Percentiles rank a stretch among this genome's conserved stretches.
Conservation (phyloP, 164 flowering plant species). For the Magnolia officinalis region DNA sequence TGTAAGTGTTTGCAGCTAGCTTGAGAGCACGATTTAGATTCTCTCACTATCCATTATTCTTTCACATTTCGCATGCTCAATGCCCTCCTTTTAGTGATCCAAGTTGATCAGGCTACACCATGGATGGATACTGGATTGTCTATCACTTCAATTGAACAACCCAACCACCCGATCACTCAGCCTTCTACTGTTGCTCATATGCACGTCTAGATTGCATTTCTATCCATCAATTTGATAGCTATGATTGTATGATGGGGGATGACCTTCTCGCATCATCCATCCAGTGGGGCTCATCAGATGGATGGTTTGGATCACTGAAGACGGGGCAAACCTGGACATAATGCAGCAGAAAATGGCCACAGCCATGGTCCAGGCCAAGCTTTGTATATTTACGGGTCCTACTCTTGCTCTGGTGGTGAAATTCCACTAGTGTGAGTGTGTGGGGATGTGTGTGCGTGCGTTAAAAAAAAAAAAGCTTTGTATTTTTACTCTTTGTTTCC, state of each 20-base stretch:
- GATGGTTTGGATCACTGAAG: background rate
- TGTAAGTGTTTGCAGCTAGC: background rate
- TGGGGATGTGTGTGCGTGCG: too few species aligned
- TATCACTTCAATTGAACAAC: background rate
- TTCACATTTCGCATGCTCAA: background rate
- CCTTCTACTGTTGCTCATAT: background rate
- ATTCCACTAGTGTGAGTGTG: too few species aligned
- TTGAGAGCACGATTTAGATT: background rate
- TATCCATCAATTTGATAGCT: background rate
- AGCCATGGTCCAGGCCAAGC: background rate
- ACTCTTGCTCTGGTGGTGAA: too few species aligned
- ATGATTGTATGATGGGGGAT: background rate
- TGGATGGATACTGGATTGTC: background rate
- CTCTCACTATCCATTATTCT: too few species aligned
- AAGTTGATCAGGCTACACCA: background rate
- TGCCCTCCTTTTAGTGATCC: background rate
- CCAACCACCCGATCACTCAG: background rate
- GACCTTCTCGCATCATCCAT: background rate
- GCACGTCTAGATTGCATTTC: background rate
- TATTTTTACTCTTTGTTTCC: background rate
- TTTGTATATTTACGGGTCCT: background rate
- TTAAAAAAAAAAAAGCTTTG: too few species aligned
- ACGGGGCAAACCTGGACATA: too few species aligned
- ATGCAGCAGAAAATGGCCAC: background rate
- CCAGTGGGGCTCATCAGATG: background rate